Evolutionary conservation across 805 yeast genomes (phyloP), one percentile per base, ranked within the genome.

Genomic region (Debaryomyces castellii): DNA sequence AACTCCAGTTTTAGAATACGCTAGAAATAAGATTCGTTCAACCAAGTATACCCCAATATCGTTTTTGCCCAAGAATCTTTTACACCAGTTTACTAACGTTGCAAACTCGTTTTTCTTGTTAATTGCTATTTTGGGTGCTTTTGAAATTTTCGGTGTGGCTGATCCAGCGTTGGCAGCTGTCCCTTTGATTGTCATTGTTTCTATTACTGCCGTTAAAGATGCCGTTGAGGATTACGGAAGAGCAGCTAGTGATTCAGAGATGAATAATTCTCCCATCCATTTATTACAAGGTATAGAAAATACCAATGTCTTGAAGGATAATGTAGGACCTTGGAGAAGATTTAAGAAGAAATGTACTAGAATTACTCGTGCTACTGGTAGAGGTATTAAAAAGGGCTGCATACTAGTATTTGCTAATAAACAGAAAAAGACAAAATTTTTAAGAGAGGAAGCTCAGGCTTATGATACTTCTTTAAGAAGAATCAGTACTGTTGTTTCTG

Each of bases 131-230:
- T 61, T 81, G 51, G 85, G 85, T 10, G 69, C 72, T 5, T 83
- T 84, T 62, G 73, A 81, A 50, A 80, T 87, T 39, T 87, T 87
- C 60, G 95, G 95, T 39, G 90, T 85, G 17, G 74, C 79, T 25
- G 73, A 73, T 48, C 90, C 94, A 1, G 92, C 82, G 1, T 69
- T 87, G 57, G 85, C 87, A 17, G 87, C 90, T 2, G 91, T 86
- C 27, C 95, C 95, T 2, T 77, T 87, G 59, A 84, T 86, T 61
- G 91, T 87, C 45, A 86, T 87, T 69, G 90, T 87, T 16, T 71
- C 74, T 44, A 69, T 87, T 51, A 87, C 94, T 2, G 91, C 89
- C 4, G 59, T 83, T 51, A 84, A 85, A 57, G 94, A 87, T 64
- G 91, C 85, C 0, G 71, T 87, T 53, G 95, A 87, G 64, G 95